Evolutionary conservation across 495 filamentous ascomycete genomes (phyloP).

Genomic region (Monascus purpureus): DNA sequence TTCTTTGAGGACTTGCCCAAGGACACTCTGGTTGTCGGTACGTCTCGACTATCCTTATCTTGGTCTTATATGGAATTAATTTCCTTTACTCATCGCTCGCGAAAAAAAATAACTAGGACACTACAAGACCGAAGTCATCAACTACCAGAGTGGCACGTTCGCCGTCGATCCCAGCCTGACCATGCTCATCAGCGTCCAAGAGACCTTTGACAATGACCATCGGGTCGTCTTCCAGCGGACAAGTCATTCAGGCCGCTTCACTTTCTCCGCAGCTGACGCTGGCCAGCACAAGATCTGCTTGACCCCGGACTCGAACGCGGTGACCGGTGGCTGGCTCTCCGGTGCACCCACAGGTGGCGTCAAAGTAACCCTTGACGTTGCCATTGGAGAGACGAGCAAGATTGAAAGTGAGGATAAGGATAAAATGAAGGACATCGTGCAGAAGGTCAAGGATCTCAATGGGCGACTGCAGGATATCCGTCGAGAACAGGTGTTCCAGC

Average conservation of each 20-base stretch:
- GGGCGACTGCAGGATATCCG: slow-evolving; percentile 75
- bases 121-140: slow-evolving; percentile 71
- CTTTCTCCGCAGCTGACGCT: slow-evolving; percentile 85
- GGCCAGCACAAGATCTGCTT: slow-evolving; percentile 95
- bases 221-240: slow-evolving; percentile 81
- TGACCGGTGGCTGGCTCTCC: slow-evolving; percentile 54
- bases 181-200: slow-evolving; percentile 86
- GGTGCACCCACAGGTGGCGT: slow-evolving; percentile 56
- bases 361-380: slow-evolving; percentile 75
- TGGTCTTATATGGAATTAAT: background rate
- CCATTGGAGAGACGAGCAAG: slow-evolving; percentile 87
- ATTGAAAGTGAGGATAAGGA: slow-evolving; percentile 91
- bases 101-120: slow-evolving; percentile 58
- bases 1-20: slow-evolving; percentile 98
- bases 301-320: slow-evolving; percentile 53
- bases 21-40: slow-evolving; percentile 90
- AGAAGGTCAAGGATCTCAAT: slow-evolving; percentile 84
- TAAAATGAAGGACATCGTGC: slow-evolving; percentile 83
- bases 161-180: slow-evolving; percentile 54
- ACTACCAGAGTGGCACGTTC: slow-evolving; percentile 48
- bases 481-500: slow-evolving; percentile 89
- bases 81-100: no score
- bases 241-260: slow-evolving; percentile 66
- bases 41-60: slow-evolving; percentile 4
- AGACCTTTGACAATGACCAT: slow-evolving; percentile 97